phyloP scores from a whole-genome alignment of 176 grass and related monocot genomes.

The Microstegium vimineum region DNA sequence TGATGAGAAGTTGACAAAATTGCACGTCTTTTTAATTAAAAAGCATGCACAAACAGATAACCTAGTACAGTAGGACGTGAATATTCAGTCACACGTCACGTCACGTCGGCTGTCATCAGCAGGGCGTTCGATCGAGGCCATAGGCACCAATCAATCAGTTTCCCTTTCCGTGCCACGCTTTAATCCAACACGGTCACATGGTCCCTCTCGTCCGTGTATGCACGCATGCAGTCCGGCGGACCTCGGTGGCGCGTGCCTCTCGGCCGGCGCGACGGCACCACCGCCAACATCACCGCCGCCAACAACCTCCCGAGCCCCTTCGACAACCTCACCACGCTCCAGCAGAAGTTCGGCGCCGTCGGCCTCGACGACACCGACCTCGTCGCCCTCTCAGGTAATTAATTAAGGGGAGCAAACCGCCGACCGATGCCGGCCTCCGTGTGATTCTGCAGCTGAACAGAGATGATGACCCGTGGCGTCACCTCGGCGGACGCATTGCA shows the following conservation, averaged over 20 bases:
- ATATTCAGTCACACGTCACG: neutral
- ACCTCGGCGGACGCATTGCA: neutral
- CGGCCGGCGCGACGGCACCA: constrained; percentile 75
- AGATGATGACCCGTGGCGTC: too few species aligned
- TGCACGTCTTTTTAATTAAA: neutral
- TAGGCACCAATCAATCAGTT: neutral
- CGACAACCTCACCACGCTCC: constrained; percentile 50
- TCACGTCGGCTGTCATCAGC: neutral
- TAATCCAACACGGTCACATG: constrained; percentile 23
- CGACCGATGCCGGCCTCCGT: too few species aligned
- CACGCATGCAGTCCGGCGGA: constrained; percentile 50
- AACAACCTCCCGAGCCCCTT: constrained; percentile 60
- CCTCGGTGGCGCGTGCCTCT: constrained; percentile 55
- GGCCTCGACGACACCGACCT: constrained; percentile 71
- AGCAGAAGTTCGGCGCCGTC: constrained; percentile 63
- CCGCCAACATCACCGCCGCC: constrained; percentile 50
- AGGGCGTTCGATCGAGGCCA: neutral
- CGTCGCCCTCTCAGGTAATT: constrained; percentile 75
- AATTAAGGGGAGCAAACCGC: too few species aligned
- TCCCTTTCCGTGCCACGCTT: constrained; percentile 18
- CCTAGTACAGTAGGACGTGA: neutral
- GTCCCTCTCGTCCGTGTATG: neutral
- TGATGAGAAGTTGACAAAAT: neutral
- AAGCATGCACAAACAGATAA: neutral
- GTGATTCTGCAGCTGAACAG: neutral